Conservation (phyloP, 2,329 filamentous ascomycete species). For the Fusarium papillatum region DNA sequence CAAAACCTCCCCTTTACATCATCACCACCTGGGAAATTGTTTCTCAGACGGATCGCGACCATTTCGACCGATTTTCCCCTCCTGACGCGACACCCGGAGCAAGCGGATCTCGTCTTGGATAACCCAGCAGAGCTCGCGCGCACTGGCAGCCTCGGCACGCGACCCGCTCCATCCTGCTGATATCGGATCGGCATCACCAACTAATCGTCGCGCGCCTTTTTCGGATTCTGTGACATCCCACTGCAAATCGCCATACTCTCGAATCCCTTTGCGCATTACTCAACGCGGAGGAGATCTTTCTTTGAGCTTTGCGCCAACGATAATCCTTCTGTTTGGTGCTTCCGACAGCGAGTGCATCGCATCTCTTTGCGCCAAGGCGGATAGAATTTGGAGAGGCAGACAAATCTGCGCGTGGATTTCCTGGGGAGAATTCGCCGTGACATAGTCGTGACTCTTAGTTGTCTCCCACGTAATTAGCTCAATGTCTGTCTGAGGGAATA, state of each 20-base stretch:
- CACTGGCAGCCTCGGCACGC: slow-evolving; percentile 25
- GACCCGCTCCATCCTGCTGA: slow-evolving; percentile 28
- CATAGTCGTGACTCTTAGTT: slow-evolving; percentile 52
- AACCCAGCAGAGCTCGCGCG: slow-evolving; percentile 11
- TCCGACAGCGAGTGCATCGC: slow-evolving; percentile 19
- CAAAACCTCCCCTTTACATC: slow-evolving; percentile 39
- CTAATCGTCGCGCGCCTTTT: slow-evolving; percentile 22
- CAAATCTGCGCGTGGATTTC: slow-evolving; percentile 41
- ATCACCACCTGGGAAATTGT: slow-evolving; percentile 28
- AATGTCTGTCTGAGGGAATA: slow-evolving; percentile 46
- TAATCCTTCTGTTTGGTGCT: slow-evolving; percentile 10
- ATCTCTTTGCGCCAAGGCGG: slow-evolving; percentile 33
- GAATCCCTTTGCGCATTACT: neutral
- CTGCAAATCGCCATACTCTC: neutral
- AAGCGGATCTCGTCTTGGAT: neutral
- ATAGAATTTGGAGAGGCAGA: slow-evolving; percentile 39
- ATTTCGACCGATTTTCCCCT: neutral
- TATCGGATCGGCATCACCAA: slow-evolving; percentile 12
- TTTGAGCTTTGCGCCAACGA: slow-evolving; percentile 6
- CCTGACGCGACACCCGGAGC: neutral
- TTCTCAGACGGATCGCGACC: neutral
- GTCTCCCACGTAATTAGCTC: slow-evolving; percentile 50
- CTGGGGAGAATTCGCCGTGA: slow-evolving; percentile 44
- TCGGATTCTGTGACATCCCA: neutral
- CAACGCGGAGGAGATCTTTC: neutral